Percentiles rank a stretch among this genome's conserved stretches.
Conservation (phyloP, 345 rosid species). For the Xanthoceras sorbifolium region DNA sequence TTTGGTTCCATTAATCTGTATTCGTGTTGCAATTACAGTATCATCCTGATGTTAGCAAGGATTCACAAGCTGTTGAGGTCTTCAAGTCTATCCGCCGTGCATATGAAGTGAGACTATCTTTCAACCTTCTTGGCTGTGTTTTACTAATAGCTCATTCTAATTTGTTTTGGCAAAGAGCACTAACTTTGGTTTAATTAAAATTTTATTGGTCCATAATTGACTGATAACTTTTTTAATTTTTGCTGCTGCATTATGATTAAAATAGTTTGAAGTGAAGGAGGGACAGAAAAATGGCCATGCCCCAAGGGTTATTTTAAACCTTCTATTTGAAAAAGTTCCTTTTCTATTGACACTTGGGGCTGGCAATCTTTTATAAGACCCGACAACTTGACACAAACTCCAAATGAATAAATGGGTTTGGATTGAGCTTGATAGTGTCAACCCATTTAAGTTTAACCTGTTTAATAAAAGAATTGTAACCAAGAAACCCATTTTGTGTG, state of each 20-base stretch:
- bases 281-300: background rate
- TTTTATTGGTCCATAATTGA: background rate
- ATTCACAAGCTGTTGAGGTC: slow-evolving; percentile 60
- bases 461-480: no score
- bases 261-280: background rate
- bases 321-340: background rate
- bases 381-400: no score
- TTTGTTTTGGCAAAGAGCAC: background rate
- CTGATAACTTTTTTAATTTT: background rate
- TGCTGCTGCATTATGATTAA: background rate
- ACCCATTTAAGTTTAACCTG: no score
- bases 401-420: no score
- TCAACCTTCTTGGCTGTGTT: slow-evolving; percentile 11
- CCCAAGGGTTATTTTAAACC: background rate
- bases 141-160: slow-evolving; percentile 8
- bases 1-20: background rate
- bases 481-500: no score
- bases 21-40: slow-evolving; percentile 47
- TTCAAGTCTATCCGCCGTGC: slow-evolving; percentile 77
- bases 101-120: slow-evolving; percentile 63
- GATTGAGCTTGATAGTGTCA: no score
- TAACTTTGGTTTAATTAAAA: background rate
- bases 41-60: slow-evolving; percentile 92
- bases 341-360: background rate
- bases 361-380: no score